Evolutionary conservation across 2,329 filamentous ascomycete species (phyloP).

Genomic region (Didymella lethalis): DNA sequence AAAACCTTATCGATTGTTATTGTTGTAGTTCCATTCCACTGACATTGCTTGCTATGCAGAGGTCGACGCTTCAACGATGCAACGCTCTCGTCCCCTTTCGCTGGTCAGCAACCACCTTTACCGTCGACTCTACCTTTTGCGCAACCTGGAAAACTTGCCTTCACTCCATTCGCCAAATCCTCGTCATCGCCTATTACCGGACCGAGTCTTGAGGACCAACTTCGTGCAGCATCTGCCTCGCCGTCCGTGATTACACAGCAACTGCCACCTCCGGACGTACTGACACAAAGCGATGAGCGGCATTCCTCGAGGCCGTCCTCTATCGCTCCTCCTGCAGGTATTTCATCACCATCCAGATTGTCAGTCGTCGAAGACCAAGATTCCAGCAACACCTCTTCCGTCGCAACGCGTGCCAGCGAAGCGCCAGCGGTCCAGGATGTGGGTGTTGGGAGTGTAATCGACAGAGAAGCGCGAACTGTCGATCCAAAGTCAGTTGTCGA

Average conservation of each 20-base stretch:
- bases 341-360: slow-evolving; percentile 15
- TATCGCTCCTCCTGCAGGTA: slow-evolving; percentile 19
- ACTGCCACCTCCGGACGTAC: slow-evolving; percentile 30
- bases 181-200: slow-evolving; percentile 34
- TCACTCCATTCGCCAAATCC: slow-evolving; percentile 28
- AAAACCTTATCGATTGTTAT: slow-evolving; percentile 15
- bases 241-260: slow-evolving; percentile 41
- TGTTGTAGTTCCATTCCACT: slow-evolving; percentile 42
- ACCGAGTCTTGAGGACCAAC: slow-evolving; percentile 44
- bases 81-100: slow-evolving; percentile 56
- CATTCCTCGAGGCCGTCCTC: slow-evolving; percentile 22
- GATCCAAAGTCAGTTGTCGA: slow-evolving; percentile 39
- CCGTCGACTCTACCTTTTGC: slow-evolving; percentile 38
- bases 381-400: slow-evolving; percentile 20
- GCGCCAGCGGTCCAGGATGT: slow-evolving; percentile 27
- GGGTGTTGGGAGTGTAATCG: slow-evolving; percentile 5
- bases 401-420: slow-evolving; percentile 18
- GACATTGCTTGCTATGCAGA: slow-evolving; percentile 51
- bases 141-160: slow-evolving; percentile 27
- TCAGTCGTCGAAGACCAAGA: slow-evolving; percentile 29
- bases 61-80: slow-evolving; percentile 65
- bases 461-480: slow-evolving; percentile 29
- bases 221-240: slow-evolving; percentile 46
- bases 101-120: slow-evolving; percentile 37
- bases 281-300: slow-evolving; percentile 26